Evolutionary conservation across 2,329 filamentous ascomycete species (phyloP).

Genomic region (Pyricularia pennisetigena): DNA sequence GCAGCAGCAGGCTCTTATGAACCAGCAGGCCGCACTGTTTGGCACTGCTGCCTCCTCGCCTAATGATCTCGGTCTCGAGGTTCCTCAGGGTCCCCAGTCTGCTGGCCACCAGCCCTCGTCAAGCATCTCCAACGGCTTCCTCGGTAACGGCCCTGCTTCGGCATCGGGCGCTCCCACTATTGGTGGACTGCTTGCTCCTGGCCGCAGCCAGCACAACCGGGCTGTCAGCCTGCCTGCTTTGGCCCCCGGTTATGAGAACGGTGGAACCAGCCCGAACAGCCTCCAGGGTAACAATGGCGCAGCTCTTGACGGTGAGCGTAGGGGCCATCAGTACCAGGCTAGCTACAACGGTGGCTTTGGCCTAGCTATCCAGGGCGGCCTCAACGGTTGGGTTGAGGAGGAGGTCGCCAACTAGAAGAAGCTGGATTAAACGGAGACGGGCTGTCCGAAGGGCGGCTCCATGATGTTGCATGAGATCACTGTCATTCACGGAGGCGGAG

Average conservation of each 20-base stretch:
- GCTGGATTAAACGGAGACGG: background rate
- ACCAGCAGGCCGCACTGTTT: conserved; percentile 75
- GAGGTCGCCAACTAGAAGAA: conserved; percentile 46
- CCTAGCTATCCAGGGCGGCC: conserved; percentile 50
- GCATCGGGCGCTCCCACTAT: conserved; percentile 51
- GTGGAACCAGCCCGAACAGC: conserved; percentile 39
- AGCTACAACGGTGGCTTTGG: conserved; percentile 50
- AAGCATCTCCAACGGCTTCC: conserved; percentile 55
- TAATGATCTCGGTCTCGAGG: conserved; percentile 43
- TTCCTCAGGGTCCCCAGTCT: conserved; percentile 47
- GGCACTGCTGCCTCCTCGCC: conserved; percentile 56
- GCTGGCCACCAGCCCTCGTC: conserved; percentile 56
- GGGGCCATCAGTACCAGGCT: conserved; percentile 57
- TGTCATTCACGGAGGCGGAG: background rate
- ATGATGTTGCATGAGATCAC: background rate
- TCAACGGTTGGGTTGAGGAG: conserved; percentile 61
- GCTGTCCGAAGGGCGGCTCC: background rate
- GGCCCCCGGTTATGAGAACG: conserved; percentile 53
- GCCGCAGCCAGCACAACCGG: conserved; percentile 58
- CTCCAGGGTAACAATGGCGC: conserved; percentile 22
- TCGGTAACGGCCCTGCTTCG: conserved; percentile 25
- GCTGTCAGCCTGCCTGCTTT: conserved; percentile 80
- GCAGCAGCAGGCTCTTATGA: conserved; percentile 59
- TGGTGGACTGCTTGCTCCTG: conserved; percentile 67
- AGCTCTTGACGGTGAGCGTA: conserved; percentile 37